Base-by-base conservation (phyloP, 2,329 filamentous ascomycete genomes). In the Aspergillus sp. region DNA sequence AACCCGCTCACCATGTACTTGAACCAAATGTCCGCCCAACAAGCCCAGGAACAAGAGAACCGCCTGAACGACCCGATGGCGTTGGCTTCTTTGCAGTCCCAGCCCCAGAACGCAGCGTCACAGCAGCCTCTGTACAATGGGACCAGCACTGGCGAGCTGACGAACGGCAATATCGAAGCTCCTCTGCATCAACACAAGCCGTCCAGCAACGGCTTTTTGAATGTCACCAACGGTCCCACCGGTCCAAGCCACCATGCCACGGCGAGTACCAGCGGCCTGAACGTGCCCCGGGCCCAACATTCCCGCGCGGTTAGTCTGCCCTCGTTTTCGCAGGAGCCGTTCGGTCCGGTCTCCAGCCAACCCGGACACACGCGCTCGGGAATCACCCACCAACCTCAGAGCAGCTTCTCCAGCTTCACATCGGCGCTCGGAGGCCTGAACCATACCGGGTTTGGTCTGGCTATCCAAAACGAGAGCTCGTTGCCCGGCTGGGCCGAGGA, bases 1-100 rank as follows among this genome's bases (percentile, higher is more conserved):
- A 97, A 97, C 71, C 93, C 93, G 0, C 74, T 97, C 70, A 96
- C 92, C 20, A 86, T 97, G 84, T 97, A 97, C 70, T 81, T 97
- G 54, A 93, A 87, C 72, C 91, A 95, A 67, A 84, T 93, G 63
- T 77, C 71, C 50, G 75, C 70, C 53, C 77, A 74, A 62, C 74
- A 71, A 60, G 82, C 84, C 14, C 87, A 89, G 58, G 88, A 92
- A 60, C 88, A 91, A 56, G 84, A 79, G 47, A 73, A 73, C 47
- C 72, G 71, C 3, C 60, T 78, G 45, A 71, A 64, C 45, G 75
- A 77, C 50, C 64, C 70, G 6, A 70, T 78, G 59, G 62, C 70
- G 21, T 67, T 76, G 49, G 68, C 70, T 11, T 64, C 71, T 41
- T 62, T 78, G 17, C 80, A 81, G 55, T 81, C 88, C 29, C 87